Conservation (phyloP, 495 filamentous ascomycete genomes). For the Delitschia confertaspora region DNA sequence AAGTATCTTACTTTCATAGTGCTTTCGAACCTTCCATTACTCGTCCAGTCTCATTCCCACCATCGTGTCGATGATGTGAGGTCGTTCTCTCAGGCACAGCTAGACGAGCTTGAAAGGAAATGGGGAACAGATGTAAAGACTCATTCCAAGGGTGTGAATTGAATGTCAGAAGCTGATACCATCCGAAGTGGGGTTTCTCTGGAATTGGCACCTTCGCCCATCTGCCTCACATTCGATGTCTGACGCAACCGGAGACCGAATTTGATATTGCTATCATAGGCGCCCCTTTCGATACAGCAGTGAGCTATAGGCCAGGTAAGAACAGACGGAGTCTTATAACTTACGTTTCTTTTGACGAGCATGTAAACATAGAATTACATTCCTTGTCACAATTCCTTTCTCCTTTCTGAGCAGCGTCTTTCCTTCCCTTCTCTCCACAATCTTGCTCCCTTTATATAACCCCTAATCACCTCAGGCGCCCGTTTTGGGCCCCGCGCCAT, state of each 20-base stretch:
- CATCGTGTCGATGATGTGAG: slow-evolving; percentile 16
- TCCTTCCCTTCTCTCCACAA: slow-evolving; percentile 2
- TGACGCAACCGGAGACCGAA: slow-evolving; percentile 53
- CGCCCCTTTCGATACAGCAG: slow-evolving; percentile 77
- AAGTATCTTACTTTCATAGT: no score
- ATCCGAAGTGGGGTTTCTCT: slow-evolving; percentile 58
- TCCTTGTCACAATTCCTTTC: no score
- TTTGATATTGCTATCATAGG: slow-evolving; percentile 79
- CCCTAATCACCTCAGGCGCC: slow-evolving; percentile 56
- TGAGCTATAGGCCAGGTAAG: slow-evolving; percentile 66
- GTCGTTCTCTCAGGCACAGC: slow-evolving; percentile 8
- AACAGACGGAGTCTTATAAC: no score
- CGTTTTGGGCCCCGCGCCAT: slow-evolving; percentile 78
- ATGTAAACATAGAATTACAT: no score
- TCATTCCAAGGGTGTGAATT: slow-evolving; percentile 5
- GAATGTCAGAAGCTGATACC: slow-evolving; percentile 1
- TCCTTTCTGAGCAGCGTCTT: no score
- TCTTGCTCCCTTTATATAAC: slow-evolving; percentile 30
- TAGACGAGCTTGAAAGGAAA: slow-evolving; percentile 45
- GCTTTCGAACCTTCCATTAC: no score
- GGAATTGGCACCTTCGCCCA: slow-evolving; percentile 78
- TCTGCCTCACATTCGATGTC: slow-evolving; percentile 61
- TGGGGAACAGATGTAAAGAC: slow-evolving; percentile 46
- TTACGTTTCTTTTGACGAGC: no score
- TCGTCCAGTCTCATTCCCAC: slow-evolving; percentile 13